phyloP scores from a whole-genome alignment of 2,329 filamentous ascomycete genomes.

The Cephalotrichum gorgonifer region DNA sequence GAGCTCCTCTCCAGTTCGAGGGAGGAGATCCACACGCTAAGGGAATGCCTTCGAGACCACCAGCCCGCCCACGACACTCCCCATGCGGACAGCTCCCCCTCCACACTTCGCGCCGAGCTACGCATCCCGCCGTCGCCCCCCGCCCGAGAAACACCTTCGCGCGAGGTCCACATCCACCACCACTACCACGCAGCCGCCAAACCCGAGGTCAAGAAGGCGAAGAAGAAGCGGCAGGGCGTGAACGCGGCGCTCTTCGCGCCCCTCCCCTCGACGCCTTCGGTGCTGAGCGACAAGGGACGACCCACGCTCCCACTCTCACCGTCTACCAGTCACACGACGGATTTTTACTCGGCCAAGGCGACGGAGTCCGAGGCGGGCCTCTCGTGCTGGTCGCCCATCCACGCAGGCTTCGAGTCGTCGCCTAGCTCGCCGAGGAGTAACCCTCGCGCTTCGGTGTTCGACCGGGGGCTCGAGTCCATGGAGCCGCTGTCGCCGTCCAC shows the following conservation, averaged over 20 bases:
- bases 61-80: conserved; percentile 48
- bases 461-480: conserved; percentile 47
- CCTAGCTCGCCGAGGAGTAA: conserved; percentile 74
- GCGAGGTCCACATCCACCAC: conserved; percentile 86
- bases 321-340: conserved; percentile 49
- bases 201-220: conserved; percentile 50
- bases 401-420: conserved; percentile 46
- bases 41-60: conserved; percentile 72
- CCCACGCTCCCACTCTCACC: no score
- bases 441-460: conserved; percentile 67
- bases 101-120: conserved; percentile 64
- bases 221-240: conserved; percentile 52
- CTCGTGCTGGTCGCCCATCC: no score
- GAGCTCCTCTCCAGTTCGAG: conserved; percentile 89
- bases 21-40: conserved; percentile 79
- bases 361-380: conserved; percentile 14
- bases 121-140: conserved; percentile 30
- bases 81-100: conserved; percentile 24
- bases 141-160: conserved; percentile 29
- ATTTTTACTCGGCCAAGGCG: conserved; percentile 21
- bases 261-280: background rate
- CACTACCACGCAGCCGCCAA: conserved; percentile 72
- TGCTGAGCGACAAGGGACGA: no score
- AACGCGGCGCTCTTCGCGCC: background rate
- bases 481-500: conserved; percentile 67